These are phyloP conservation scores for Metschnikowia similis DNA, from an alignment of 805 yeast genomes.

Conservation along the genomic window DNA sequence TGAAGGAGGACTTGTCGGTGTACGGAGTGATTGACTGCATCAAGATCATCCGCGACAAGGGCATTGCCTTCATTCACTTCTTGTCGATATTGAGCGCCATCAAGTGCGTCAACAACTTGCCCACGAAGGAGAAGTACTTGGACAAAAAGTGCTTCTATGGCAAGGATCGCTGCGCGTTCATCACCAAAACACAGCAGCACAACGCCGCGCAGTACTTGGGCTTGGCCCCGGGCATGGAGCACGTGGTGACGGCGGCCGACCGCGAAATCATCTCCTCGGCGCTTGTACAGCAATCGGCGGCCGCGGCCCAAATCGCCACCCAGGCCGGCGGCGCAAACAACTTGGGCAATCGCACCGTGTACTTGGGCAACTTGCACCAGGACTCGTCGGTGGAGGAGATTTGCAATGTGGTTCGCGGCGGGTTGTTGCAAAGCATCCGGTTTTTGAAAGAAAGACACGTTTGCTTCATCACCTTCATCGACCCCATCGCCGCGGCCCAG, in stretches of 20 bases:
- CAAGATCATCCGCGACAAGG: constrained; percentile 73
- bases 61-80: constrained; percentile 88
- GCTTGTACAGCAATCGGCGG: constrained; percentile 88
- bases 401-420: constrained; percentile 95
- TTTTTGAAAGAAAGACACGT: constrained; percentile 81
- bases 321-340: constrained; percentile 91
- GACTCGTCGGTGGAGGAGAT: constrained; percentile 88
- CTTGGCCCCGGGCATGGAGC: constrained; percentile 83
- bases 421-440: constrained; percentile 79
- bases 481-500: constrained; percentile 96
- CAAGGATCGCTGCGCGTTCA: constrained; percentile 91
- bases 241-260: constrained; percentile 66
- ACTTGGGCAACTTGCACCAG: constrained; percentile 84
- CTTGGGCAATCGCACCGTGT: constrained; percentile 89
- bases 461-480: constrained; percentile 92
- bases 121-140: constrained; percentile 61
- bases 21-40: constrained; percentile 85
- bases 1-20: constrained; percentile 59
- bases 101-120: constrained; percentile 72
- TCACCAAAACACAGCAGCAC: constrained; percentile 92
- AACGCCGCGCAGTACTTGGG: constrained; percentile 95
- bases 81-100: constrained; percentile 83
- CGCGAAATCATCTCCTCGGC: constrained; percentile 64
- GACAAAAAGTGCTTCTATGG: constrained; percentile 85
- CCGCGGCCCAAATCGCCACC: constrained; percentile 96